Base-by-base conservation (phyloP, 2,329 filamentous ascomycete species). In the Alternaria atra region DNA sequence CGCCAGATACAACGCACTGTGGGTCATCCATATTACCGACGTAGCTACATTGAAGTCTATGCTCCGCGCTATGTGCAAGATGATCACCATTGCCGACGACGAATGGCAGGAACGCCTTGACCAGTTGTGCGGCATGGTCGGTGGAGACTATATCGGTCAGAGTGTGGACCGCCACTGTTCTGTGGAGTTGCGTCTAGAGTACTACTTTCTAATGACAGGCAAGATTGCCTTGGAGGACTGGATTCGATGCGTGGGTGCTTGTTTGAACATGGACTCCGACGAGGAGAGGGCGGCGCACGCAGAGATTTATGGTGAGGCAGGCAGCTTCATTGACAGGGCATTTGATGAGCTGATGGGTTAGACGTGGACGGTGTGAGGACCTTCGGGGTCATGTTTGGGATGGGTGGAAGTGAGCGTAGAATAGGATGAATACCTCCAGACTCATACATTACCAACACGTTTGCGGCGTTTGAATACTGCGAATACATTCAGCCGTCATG, bases 181-280 rank as follows among this genome's bases (percentile, higher is more conserved):
- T 3, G 44, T 71, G 4, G 70, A 70, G 42, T 56, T 58, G 10
- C 55, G 59, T 46, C 13, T 73, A 12, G 72, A 75, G 58, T 20
- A 52, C 10, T 69, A 53, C 52, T 46, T 73, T 56, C 43, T 74
- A 6, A 63, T 57, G 29, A 43, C 44, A 9, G 70, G 67, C 8
- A 50, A 23, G 4, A 54, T 3, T 46, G 61, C 65, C 50, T 15
- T 68, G 52, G 55, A 56, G 12, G 48, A 20, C 30, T 75, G 69
- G 69, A 47, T 63, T 5, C 53, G n/a, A 32, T 44, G 3, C 42
- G 58, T 68, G 30, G 60, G 61, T 30, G 47, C 47, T 8, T 66
- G 55, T 6, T n/a, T 61, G 56, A 35, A 25, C 17, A 34, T 71
- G 53, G 54, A n/a, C 46, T 37, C 46, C 13, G 46, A 35, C n/a